Evolutionary conservation across 2,329 filamentous ascomycete genomes (phyloP), one percentile per base, ranked within the genome.

Genomic region (Xylariaceae sp.): DNA sequence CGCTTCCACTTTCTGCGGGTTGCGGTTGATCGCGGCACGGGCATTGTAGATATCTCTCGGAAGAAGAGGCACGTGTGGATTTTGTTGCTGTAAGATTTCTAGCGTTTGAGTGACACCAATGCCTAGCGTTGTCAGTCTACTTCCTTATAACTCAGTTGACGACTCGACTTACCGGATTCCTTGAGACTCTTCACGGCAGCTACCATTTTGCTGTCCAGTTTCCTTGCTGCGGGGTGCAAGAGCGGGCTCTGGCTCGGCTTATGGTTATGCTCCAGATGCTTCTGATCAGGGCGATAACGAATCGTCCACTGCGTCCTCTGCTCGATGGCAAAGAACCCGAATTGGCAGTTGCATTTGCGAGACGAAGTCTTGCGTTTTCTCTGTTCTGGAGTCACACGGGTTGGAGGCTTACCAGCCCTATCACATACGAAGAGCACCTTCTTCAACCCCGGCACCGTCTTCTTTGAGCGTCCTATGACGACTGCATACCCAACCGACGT

Each of bases 241-340:
- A 82, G 76, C 3, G 82, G 82, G 61, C 82, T 84, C 62, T 85
- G 81, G 59, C 82, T 86, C 1, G 82, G 82, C 1, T 79, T 79
- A 58, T 86, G 82, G 58, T 86, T 86, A 64, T 86, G 82, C 48
- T 73, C 67, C 38, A 85, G 68, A 60, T 85, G 82, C 45, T 72
- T 62, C 6, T 72, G 66, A 53, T 85, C 78, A 2, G 82, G 82
- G 5, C 82, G 77, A 60, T 85, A 85, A 45, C 82, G 75, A 50
- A 86, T 78, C 0, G 81, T 81, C 82, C 82, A 86, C 57, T 85
- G 81, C 0, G 81, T 84, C 51, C 82, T 74, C 60, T 85, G 81
- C 64, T 86, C 82, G 36, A 86, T 82, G 48, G 82, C 82, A 56
- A 85, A 86, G 64, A 86, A 85, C n/a, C 82, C 82, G 63, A 86